phyloP scores from a whole-genome alignment of 768 basidiomycete species.

The Plicaturopsis crispa region DNA sequence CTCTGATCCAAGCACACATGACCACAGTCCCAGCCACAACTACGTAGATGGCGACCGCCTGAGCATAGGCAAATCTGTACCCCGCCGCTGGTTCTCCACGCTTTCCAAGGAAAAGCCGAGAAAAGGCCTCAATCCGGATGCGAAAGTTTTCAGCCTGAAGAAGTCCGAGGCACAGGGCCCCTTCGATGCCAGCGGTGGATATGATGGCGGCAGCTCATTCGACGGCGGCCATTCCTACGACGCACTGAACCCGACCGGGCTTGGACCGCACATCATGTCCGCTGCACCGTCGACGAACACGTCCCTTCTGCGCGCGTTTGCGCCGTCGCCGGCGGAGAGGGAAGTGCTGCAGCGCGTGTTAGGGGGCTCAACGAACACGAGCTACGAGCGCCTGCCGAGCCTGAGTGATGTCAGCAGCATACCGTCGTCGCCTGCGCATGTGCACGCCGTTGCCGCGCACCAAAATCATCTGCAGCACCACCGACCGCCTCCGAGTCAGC shows the following conservation, averaged over 20 bases:
- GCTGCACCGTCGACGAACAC: conserved; percentile 35
- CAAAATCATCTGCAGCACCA: too few relatives aligned
- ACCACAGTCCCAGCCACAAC: conserved; percentile 5
- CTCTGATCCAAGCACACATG: conserved; percentile 25
- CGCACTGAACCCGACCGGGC: conserved; percentile 56
- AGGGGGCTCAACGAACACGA: conserved; percentile 65
- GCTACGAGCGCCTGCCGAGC: conserved; percentile 72
- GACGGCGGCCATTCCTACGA: conserved; percentile 28
- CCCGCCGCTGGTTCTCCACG: conserved; percentile 41
- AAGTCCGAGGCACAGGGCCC: neutral
- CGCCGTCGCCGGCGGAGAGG: conserved; percentile 82
- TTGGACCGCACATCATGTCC: conserved; percentile 26
- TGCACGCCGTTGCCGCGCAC: conserved; percentile 29
- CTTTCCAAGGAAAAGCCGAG: conserved; percentile 40
- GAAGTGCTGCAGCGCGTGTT: conserved; percentile 77
- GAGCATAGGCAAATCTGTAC: conserved; percentile 25
- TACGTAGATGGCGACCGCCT: conserved; percentile 9
- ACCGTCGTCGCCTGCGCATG: conserved; percentile 57
- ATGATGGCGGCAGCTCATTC: neutral
- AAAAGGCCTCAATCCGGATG: conserved; percentile 78
- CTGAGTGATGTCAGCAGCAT: conserved; percentile 70
- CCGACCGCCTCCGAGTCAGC: conserved; percentile 17
- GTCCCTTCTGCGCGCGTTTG: conserved; percentile 71
- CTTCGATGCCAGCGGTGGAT: neutral
- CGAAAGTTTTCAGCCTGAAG: conserved; percentile 61